Evolutionary conservation across 2,329 filamentous ascomycete species (phyloP).

Genomic region (Coleophoma crateriformis): DNA sequence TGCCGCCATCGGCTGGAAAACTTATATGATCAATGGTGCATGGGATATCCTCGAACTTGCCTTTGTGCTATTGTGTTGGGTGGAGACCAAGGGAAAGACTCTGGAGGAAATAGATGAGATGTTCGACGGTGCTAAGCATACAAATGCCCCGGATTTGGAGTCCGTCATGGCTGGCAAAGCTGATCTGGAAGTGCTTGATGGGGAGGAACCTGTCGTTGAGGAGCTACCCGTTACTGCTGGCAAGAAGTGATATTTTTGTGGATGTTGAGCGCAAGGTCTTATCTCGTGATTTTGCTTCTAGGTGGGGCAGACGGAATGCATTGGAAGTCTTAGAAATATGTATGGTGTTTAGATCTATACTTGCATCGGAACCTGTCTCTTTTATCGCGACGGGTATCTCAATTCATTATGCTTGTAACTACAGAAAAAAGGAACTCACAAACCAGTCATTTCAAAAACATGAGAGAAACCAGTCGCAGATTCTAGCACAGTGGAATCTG

Average conservation of each 20-base stretch:
- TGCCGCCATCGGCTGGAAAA: constrained; percentile 16
- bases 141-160: neutral
- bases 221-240: neutral
- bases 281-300: no score
- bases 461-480: no score
- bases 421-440: no score
- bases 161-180: neutral
- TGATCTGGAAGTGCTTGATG: neutral
- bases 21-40: constrained; percentile 12
- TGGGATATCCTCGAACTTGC: constrained; percentile 31
- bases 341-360: no score
- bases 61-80: constrained; percentile 34
- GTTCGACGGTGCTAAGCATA: neutral
- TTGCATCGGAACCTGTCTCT: no score
- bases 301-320: no score
- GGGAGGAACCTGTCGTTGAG: neutral
- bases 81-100: constrained; percentile 32
- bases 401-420: no score
- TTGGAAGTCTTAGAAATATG: no score
- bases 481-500: no score
- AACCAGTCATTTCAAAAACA: no score
- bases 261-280: no score
- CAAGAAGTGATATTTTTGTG: neutral
- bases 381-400: no score
- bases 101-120: constrained; percentile 32